Conservation (phyloP, 2,329 filamentous ascomycete species). For the Thyridium curvatum region DNA sequence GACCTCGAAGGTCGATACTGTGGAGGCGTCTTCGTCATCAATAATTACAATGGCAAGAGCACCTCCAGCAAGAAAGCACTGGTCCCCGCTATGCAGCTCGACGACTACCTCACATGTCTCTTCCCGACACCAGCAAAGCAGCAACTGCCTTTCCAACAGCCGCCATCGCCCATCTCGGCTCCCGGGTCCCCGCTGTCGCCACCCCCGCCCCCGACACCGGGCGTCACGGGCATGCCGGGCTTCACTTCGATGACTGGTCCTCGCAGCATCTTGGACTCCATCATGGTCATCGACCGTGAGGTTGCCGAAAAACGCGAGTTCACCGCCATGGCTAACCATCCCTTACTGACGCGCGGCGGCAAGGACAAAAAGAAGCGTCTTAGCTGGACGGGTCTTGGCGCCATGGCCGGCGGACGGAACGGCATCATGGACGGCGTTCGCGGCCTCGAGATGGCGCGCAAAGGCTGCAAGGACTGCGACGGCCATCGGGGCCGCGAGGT, state of each 20-base stretch:
- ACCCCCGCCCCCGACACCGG: no score
- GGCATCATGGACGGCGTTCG: conserved; percentile 24
- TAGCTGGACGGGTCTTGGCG: conserved; percentile 33
- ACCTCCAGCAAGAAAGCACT: conserved; percentile 1
- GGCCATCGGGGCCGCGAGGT: conserved; percentile 24
- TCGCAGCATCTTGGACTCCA: conserved; percentile 21
- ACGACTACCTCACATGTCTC: conserved; percentile 28
- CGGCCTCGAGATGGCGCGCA: conserved; percentile 25
- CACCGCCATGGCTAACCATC: conserved; percentile 27
- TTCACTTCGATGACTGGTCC: no score
- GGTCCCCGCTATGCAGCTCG: conserved; percentile 14
- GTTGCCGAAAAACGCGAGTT: conserved; percentile 34
- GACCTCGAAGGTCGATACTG: conserved; percentile 29
- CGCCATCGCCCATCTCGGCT: no score
- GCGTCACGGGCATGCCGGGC: no score
- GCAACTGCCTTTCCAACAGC: conserved; percentile 5
- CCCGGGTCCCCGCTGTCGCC: no score
- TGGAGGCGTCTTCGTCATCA: conserved; percentile 30
- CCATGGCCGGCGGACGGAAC: conserved; percentile 12
- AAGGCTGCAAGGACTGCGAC: conserved; percentile 22
- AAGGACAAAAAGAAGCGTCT: conserved; percentile 21
- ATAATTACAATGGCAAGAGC: conserved; percentile 5
- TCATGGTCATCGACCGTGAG: conserved; percentile 30
- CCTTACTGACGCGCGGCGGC: conserved; percentile 9
- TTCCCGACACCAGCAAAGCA: conserved; percentile 16